These are phyloP conservation scores for Amanita jacksonii DNA, from an alignment of 768 basidiomycete genomes.

Conservation along the genomic window DNA sequence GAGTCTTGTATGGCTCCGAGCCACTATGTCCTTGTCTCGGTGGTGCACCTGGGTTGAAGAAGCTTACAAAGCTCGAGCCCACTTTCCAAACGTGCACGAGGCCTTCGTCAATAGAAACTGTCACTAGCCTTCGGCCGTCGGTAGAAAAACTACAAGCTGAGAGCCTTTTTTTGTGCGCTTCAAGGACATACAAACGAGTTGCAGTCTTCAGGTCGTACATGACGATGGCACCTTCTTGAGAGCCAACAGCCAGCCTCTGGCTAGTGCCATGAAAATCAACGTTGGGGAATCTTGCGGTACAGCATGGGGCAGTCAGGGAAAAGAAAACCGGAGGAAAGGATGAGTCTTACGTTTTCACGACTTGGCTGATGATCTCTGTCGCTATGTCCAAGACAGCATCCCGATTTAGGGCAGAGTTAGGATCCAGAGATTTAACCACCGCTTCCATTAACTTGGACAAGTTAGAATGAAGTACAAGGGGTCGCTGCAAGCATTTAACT, in stretches of 20 bases:
- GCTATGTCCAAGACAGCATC: constrained; percentile 87
- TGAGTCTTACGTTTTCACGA: constrained; percentile 76
- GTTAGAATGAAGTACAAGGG: constrained; percentile 74
- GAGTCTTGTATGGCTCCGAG: constrained; percentile 80
- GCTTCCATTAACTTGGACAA: constrained; percentile 86
- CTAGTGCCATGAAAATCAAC: constrained; percentile 87
- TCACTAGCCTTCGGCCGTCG: constrained; percentile 84
- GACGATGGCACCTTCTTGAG: constrained; percentile 85
- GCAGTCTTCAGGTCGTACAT: constrained; percentile 98
- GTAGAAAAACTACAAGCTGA: constrained; percentile 88
- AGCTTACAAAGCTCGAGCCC: constrained; percentile 77
- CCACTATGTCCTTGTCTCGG: constrained; percentile 82
- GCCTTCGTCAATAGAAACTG: constrained; percentile 78
- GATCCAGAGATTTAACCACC: constrained; percentile 93
- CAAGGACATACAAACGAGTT: constrained; percentile 88
- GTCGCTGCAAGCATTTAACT: constrained; percentile 46
- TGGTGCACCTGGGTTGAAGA: constrained; percentile 86
- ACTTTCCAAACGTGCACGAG: constrained; percentile 93
- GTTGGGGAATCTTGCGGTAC: constrained; percentile 61
- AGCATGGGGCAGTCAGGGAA: no score
- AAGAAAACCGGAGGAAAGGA: background rate
- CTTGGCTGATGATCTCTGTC: constrained; percentile 88
- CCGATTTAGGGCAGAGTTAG: constrained; percentile 63
- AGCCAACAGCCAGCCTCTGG: constrained; percentile 89
- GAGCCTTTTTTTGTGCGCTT: constrained; percentile 76